Base-by-base conservation (phyloP, 768 basidiomycete species). In the Tephrocybe sp. region DNA sequence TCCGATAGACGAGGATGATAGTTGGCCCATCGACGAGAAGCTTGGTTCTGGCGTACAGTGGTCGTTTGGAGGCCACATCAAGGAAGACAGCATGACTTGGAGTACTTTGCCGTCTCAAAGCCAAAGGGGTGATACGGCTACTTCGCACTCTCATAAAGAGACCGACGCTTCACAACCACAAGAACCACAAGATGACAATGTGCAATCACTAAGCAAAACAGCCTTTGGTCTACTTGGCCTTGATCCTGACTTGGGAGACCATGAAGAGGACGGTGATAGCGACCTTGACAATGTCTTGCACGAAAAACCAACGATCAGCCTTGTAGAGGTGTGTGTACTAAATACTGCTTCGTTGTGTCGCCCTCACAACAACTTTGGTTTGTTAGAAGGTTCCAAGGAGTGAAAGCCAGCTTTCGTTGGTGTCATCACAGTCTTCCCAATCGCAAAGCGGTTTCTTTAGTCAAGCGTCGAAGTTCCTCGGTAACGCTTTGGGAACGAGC, bases 71-170 rank as follows among this genome's bases (percentile, higher is more conserved):
- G 74, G 67, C 49, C 64, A 66, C 20, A 67, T 72, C 7, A 79
- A 76, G 52, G 87, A 88, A 41, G 88, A 89, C 58, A 86, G 81
- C 55, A 76, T 83, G 67, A 88, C 88, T 15, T 90, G 88, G 88
- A 88, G 85, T 57, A 84, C 85, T 15, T 61, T 77, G 46, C 84
- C 82, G 18, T 84, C 83, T 14, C 75, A 81, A 55, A 84, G 79
- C 58, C 81, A 81, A 57, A 65, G 70, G 41, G 66, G 57, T 18
- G 76, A 79, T 55, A 75, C 74, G 14, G 71, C 62, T 23, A 60
- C 57, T 42, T 59, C 62, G 28, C 60, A 58, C 36, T 59, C 65
- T 30, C 60, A 59, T 34, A 51, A 50, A 25, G 48, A 57, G 9
- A 8, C 17, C 9, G 39, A 54, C 8, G 36, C 33, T 11, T 11